These are phyloP conservation scores for Symmetrospora coprosmae DNA, from an alignment of 768 basidiomycete species.

Conservation along the genomic window DNA sequence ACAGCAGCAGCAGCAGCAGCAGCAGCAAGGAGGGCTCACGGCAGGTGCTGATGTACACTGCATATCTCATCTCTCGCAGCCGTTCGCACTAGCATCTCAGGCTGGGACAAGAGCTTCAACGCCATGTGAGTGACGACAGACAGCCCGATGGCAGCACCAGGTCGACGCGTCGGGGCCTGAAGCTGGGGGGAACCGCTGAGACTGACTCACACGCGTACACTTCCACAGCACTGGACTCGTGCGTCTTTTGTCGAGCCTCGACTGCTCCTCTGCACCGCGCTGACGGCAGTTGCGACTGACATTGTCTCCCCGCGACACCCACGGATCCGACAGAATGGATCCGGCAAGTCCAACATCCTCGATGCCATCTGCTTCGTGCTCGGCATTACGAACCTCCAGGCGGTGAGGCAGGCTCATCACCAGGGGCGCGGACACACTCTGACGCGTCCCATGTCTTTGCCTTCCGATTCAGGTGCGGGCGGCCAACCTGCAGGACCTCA, in stretches of 20 bases:
- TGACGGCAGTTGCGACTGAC: not conserved
- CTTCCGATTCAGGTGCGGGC: constrained; percentile 60
- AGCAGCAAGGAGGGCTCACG: no score
- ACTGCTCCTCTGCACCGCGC: not conserved
- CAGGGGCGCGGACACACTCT: not conserved
- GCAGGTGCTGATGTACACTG: not conserved
- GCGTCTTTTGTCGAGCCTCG: not conserved
- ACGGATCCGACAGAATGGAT: constrained; percentile 54
- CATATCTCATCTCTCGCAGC: constrained; percentile 33
- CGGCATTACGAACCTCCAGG: constrained; percentile 82
- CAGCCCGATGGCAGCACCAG: no score
- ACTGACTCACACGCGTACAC: no score
- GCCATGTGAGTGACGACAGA: constrained; percentile 54
- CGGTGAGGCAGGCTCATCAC: constrained; percentile 33
- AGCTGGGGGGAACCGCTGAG: no score
- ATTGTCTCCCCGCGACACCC: no score
- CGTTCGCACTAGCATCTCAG: constrained; percentile 82
- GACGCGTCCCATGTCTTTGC: not conserved
- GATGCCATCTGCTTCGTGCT: constrained; percentile 99
- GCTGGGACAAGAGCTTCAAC: constrained; percentile 97
- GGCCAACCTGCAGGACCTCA: constrained; percentile 87
- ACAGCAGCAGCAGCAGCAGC: not conserved
- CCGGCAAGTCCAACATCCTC: constrained; percentile 96
- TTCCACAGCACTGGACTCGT: constrained; percentile 37
- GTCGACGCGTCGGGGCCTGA: no score